Conservation (phyloP, 192 early-diverging fungal species). For the Funneliformis geosporum region DNA sequence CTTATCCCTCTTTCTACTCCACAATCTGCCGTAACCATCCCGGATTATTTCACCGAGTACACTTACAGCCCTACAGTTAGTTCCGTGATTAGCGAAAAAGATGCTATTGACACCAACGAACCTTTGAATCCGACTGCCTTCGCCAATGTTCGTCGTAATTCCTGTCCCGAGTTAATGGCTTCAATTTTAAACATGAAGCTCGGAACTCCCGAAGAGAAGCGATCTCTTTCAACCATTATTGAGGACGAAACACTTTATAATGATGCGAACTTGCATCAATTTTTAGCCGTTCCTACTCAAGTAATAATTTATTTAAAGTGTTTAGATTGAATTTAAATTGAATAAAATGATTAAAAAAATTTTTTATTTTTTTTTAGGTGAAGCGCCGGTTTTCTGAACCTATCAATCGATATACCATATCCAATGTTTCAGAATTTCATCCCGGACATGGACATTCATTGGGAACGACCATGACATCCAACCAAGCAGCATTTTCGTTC, state of each 20-base stretch:
- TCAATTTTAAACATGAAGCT: constrained; percentile 23
- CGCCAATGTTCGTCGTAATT: constrained; percentile 20
- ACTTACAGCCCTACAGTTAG: constrained; percentile 25
- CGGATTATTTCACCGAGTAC: constrained; percentile 29
- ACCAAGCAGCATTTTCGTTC: constrained; percentile 1
- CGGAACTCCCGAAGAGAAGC: constrained; percentile 10
- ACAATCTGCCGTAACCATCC: constrained; percentile 19
- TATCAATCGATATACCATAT: constrained; percentile 9
- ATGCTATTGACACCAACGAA: not conserved
- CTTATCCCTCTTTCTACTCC: constrained; percentile 25
- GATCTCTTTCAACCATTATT: constrained; percentile 24
- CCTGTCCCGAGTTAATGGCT: constrained; percentile 31
- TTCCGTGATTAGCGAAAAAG: constrained; percentile 29
- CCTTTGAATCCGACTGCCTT: not conserved
- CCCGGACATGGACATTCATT: not conserved
- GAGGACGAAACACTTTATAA: constrained; percentile 27
- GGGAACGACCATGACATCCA: constrained; percentile 11
- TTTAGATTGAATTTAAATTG: not conserved
- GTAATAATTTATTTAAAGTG: not conserved
- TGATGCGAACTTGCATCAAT: constrained; percentile 25
- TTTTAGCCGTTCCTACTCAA: constrained; percentile 22
- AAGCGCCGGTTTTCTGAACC: constrained; percentile 30
- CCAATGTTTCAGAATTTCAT: constrained; percentile 17
- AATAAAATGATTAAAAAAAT: not conserved
- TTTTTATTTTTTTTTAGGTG: not conserved